Conservation (phyloP, 2,329 filamentous ascomycete genomes). For the Nemania sp. region DNA sequence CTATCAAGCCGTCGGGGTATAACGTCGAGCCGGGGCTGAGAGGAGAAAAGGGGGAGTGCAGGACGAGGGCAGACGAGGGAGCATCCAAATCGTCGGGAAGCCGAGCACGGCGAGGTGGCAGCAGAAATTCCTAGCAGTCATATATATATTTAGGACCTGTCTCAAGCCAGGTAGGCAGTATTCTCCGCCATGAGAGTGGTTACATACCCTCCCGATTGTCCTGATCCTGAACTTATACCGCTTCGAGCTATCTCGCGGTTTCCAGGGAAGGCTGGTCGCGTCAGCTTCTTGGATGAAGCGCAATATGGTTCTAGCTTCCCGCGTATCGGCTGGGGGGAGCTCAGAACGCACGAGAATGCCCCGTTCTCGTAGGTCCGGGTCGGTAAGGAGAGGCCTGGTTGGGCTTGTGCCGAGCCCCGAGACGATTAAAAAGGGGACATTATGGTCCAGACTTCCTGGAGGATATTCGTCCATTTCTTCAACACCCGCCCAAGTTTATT, state of each 20-base stretch:
- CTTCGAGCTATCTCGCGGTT: slow-evolving; percentile 64
- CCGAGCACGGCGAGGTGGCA: slow-evolving; percentile 68
- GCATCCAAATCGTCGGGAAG: slow-evolving; percentile 64
- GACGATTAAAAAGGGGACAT: slow-evolving; percentile 84
- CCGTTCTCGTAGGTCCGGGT: slow-evolving; percentile 67
- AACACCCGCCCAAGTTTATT: slow-evolving; percentile 25
- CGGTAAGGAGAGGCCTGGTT: slow-evolving; percentile 56
- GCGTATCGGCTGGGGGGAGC: slow-evolving; percentile 72
- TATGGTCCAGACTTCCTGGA: slow-evolving; percentile 83
- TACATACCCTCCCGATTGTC: slow-evolving; percentile 83
- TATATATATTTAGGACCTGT: slow-evolving; percentile 31
- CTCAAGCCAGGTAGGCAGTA: neutral
- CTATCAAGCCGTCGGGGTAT: slow-evolving; percentile 90
- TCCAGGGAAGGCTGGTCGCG: slow-evolving; percentile 75
- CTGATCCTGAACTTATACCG: slow-evolving; percentile 75
- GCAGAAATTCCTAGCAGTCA: slow-evolving; percentile 62
- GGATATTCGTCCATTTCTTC: slow-evolving; percentile 81
- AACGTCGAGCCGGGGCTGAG: slow-evolving; percentile 84
- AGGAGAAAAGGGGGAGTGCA: slow-evolving; percentile 93
- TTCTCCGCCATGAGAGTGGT: slow-evolving; percentile 31
- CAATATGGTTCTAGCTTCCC: slow-evolving; percentile 73
- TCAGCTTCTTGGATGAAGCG: slow-evolving; percentile 75
- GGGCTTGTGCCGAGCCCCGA: slow-evolving; percentile 73
- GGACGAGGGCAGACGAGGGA: slow-evolving; percentile 62
- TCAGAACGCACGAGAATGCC: slow-evolving; percentile 77